These are phyloP conservation scores for Dictyostelium firmibasis DNA, from an alignment of 78 protist genomes.

Conservation along the genomic window DNA sequence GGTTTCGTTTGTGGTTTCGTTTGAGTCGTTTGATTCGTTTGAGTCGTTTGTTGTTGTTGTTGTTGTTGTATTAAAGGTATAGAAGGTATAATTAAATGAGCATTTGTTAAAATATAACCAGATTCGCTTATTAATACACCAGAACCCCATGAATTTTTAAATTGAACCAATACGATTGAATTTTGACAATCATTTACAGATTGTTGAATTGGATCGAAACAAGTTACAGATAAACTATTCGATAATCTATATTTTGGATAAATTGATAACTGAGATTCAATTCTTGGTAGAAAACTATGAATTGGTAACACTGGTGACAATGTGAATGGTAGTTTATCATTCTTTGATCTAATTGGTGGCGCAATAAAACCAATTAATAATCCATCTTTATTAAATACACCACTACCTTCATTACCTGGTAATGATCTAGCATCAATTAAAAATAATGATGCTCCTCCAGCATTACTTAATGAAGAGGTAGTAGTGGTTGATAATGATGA, in stretches of 20 bases:
- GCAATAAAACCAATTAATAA: slow-evolving; percentile 27
- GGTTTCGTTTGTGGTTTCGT: background rate
- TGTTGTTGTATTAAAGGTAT: slow-evolving; percentile 14
- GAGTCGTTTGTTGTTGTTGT: background rate
- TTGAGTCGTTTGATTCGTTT: background rate
- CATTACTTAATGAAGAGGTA: background rate
- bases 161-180: slow-evolving; percentile 56
- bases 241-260: background rate
- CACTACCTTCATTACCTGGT: slow-evolving; percentile 76
- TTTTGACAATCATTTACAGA: background rate
- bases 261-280: background rate
- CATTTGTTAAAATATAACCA: slow-evolving; percentile 65
- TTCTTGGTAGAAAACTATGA: slow-evolving; percentile 1
- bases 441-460: background rate
- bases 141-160: slow-evolving; percentile 70
- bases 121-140: slow-evolving; percentile 48
- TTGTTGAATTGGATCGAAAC: background rate
- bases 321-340: slow-evolving; percentile 71
- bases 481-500: background rate
- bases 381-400: slow-evolving; percentile 20
- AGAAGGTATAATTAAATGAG: slow-evolving; percentile 61
- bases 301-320: slow-evolving; percentile 29
- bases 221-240: background rate
- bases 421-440: slow-evolving; percentile 70
- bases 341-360: slow-evolving; percentile 49